These are phyloP conservation scores for Didymella pomorum DNA, from an alignment of 2,329 filamentous ascomycete genomes.

Conservation along the genomic window DNA sequence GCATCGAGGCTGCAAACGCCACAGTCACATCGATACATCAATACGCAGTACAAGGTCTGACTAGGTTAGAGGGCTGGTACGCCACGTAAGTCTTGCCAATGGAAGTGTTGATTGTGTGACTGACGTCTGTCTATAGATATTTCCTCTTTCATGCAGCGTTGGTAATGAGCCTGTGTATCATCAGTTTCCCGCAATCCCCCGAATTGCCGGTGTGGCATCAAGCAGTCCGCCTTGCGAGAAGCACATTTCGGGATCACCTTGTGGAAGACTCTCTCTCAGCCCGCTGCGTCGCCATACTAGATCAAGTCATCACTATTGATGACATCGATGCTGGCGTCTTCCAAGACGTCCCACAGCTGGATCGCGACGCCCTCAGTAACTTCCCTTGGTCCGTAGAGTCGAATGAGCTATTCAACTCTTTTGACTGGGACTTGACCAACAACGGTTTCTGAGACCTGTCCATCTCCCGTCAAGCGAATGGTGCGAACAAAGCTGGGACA, in stretches of 20 bases:
- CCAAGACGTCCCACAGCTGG: conserved; percentile 28
- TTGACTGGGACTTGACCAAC: conserved; percentile 37
- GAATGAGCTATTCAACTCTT: conserved; percentile 36
- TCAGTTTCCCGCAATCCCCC: conserved; percentile 32
- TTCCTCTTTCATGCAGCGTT: conserved; percentile 39
- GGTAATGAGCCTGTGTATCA: conserved; percentile 36
- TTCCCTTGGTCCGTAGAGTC: conserved; percentile 40
- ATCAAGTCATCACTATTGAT: conserved; percentile 34
- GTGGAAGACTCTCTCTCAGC: conserved; percentile 36
- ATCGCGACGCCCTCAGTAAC: conserved; percentile 31
- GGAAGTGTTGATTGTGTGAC: neutral
- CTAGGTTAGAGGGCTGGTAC: conserved; percentile 38
- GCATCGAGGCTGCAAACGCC: conserved; percentile 36
- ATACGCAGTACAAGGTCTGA: conserved; percentile 30
- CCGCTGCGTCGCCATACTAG: conserved; percentile 36
- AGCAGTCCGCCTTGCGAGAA: conserved; percentile 33
- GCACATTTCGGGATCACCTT: conserved; percentile 33
- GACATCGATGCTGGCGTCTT: conserved; percentile 28
- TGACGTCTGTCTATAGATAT: conserved; percentile 23
- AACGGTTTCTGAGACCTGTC: conserved; percentile 20
- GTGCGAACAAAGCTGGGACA: too few relatives aligned
- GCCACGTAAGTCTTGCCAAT: conserved; percentile 30
- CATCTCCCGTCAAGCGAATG: neutral
- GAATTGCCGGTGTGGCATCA: conserved; percentile 30
- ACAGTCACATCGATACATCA: conserved; percentile 36